Conservation (phyloP, 192 early-diverging fungal genomes). For the Coemansia sp. region DNA sequence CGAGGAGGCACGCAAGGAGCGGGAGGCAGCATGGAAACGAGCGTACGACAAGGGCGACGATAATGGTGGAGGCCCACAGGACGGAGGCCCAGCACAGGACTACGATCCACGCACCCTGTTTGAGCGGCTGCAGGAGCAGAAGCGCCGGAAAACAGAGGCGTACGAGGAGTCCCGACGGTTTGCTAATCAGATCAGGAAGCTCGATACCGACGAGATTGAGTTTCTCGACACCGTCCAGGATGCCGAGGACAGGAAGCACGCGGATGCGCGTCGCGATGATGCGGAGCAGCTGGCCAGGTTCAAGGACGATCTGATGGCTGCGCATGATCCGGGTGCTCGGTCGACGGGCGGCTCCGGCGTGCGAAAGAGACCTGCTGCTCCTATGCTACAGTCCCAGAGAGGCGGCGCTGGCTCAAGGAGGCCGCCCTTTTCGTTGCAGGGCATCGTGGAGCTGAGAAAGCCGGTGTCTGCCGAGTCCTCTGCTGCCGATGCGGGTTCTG, state of each 20-base stretch:
- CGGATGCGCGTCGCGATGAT: slow-evolving; percentile 15
- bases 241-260: slow-evolving; percentile 15
- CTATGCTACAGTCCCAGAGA: too few relatives aligned
- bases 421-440: not conserved
- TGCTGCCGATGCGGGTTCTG: not conserved
- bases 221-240: slow-evolving; percentile 64
- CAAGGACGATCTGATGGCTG: slow-evolving; percentile 24
- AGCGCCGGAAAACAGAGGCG: slow-evolving; percentile 61
- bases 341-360: not conserved
- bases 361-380: slow-evolving; percentile 7
- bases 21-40: slow-evolving; percentile 35
- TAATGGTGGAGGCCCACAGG: not conserved
- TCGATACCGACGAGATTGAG: slow-evolving; percentile 70
- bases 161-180: slow-evolving; percentile 57
- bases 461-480: not conserved
- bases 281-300: slow-evolving; percentile 22
- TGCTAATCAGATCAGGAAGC: slow-evolving; percentile 60
- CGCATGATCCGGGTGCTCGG: not conserved
- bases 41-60: slow-evolving; percentile 27
- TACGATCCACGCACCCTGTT: slow-evolving; percentile 76
- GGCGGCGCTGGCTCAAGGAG: too few relatives aligned
- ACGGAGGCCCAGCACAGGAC: slow-evolving; percentile 8
- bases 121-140: slow-evolving; percentile 74
- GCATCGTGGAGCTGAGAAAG: slow-evolving; percentile 4
- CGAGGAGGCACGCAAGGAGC: slow-evolving; percentile 41